These are phyloP conservation scores for Lentinula sp. DNA, from an alignment of 768 basidiomycete genomes.

Conservation along the genomic window DNA sequence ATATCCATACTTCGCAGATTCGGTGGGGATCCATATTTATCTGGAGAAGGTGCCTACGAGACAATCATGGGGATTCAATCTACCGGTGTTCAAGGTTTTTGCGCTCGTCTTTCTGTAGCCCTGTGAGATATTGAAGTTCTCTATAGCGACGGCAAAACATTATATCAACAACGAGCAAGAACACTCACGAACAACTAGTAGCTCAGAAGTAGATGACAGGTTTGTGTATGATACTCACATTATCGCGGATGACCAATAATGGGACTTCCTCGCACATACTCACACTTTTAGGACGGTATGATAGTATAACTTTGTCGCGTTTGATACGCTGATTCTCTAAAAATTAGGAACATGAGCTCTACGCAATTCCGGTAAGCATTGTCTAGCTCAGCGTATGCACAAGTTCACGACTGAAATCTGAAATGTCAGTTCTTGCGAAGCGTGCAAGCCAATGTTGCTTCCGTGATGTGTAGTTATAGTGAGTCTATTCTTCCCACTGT, in stretches of 20 bases:
- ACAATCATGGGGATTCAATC: conserved; percentile 48
- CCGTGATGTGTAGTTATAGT: conserved; percentile 63
- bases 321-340: no score
- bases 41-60: conserved; percentile 49
- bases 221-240: conserved; percentile 14
- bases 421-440: conserved; percentile 40
- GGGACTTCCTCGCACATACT: background rate
- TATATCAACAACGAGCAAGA: conserved; percentile 46
- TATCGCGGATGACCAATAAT: background rate
- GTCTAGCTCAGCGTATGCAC: background rate
- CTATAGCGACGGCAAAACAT: conserved; percentile 33
- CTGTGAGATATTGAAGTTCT: background rate
- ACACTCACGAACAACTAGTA: conserved; percentile 34
- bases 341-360: conserved; percentile 44
- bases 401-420: background rate
- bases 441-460: conserved; percentile 58
- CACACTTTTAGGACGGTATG: background rate
- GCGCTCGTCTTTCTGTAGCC: background rate
- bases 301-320: background rate
- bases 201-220: conserved; percentile 39
- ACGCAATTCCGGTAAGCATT: conserved; percentile 39
- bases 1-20: conserved; percentile 22
- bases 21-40: conserved; percentile 47
- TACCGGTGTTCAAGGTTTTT: conserved; percentile 39
- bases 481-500: background rate